Evolutionary conservation across 495 filamentous ascomycete species (phyloP).

Genomic region (Neurospora sp.): DNA sequence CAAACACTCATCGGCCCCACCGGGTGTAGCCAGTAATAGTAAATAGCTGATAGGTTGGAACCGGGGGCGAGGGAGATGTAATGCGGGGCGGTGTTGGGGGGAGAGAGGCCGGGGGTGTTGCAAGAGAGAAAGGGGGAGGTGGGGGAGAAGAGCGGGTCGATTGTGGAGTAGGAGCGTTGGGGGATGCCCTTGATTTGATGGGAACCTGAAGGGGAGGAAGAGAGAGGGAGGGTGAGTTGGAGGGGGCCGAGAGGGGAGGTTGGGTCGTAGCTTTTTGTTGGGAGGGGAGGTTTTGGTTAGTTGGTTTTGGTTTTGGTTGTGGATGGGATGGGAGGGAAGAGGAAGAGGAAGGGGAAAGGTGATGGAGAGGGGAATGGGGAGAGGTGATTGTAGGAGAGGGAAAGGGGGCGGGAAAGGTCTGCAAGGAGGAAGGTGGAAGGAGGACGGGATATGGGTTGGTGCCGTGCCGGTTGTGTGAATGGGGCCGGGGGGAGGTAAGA

Average conservation of each 20-base stretch:
- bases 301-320: too few relatives aligned
- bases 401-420: neutral
- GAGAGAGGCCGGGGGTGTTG: constrained; percentile 32
- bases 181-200: constrained; percentile 29
- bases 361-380: neutral
- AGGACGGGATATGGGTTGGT: neutral
- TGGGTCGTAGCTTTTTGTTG: constrained; percentile 27
- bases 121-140: constrained; percentile 28
- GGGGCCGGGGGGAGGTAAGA: too few relatives aligned
- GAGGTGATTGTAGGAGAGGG: neutral
- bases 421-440: neutral
- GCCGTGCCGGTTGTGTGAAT: neutral
- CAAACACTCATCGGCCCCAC: constrained; percentile 43
- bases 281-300: too few relatives aligned
- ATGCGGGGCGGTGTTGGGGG: constrained; percentile 10
- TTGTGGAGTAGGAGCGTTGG: constrained; percentile 33
- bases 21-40: constrained; percentile 45
- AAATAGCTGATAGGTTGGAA: constrained; percentile 26
- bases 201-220: neutral
- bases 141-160: constrained; percentile 35
- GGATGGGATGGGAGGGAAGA: too few relatives aligned
- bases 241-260: constrained; percentile 14
- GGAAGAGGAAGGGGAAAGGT: neutral
- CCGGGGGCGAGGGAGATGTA: constrained; percentile 6
- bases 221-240: constrained; percentile 19